phyloP scores from a whole-genome alignment of 805 yeast genomes.

The Suhomyces prunicola region DNA sequence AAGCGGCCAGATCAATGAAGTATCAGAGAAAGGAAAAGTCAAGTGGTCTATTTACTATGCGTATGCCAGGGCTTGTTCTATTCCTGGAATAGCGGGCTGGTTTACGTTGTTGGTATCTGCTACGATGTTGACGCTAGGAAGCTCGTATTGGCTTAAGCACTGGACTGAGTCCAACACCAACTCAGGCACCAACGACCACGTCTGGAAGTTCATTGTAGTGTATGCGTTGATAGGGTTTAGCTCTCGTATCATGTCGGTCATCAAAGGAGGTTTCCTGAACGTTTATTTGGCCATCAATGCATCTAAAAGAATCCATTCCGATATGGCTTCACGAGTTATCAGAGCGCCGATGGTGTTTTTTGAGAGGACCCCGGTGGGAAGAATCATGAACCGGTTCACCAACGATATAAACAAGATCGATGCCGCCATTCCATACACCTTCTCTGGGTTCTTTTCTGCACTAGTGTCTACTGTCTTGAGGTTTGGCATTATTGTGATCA shows the following conservation, averaged over 20 bases:
- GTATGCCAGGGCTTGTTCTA: conserved; percentile 31
- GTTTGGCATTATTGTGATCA: conserved; percentile 21
- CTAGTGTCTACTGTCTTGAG: conserved; percentile 17
- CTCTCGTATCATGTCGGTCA: conserved; percentile 12
- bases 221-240: conserved; percentile 16
- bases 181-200: conserved; percentile 15
- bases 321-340: conserved; percentile 23
- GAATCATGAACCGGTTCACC: conserved; percentile 28
- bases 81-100: conserved; percentile 44
- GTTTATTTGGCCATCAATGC: conserved; percentile 22
- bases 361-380: conserved; percentile 28
- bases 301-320: conserved; percentile 21
- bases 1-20: conserved; percentile 36
- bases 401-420: conserved; percentile 25
- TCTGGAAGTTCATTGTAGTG: conserved; percentile 16
- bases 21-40: conserved; percentile 18
- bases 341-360: conserved; percentile 29
- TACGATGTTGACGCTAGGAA: conserved; percentile 12
- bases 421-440: conserved; percentile 18
- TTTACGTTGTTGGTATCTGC: conserved; percentile 24
- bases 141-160: conserved; percentile 21
- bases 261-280: conserved; percentile 18
- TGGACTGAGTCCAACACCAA: conserved; percentile 24
- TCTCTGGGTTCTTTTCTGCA: conserved; percentile 16
- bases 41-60: conserved; percentile 22